phyloP scores from a whole-genome alignment of 805 yeast species.

The Nakazawaea ernobii region DNA sequence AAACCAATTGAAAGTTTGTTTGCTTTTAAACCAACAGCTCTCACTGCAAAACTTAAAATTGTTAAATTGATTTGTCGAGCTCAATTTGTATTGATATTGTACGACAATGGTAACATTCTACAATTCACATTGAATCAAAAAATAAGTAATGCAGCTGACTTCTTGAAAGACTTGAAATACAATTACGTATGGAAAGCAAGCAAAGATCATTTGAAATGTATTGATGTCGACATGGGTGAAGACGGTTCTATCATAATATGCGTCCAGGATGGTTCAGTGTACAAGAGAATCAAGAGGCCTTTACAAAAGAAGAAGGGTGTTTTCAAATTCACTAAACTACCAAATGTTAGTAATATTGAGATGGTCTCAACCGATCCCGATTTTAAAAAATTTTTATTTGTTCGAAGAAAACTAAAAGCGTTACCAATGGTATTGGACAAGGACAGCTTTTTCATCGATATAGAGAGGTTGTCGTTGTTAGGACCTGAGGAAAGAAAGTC shows the following conservation, averaged over 20 bases:
- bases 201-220: conserved; percentile 47
- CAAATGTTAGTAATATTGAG: conserved; percentile 49
- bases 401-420: conserved; percentile 57
- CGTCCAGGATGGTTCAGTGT: conserved; percentile 66
- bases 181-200: conserved; percentile 57
- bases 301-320: conserved; percentile 21
- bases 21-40: conserved; percentile 44
- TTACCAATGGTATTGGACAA: conserved; percentile 48
- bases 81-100: conserved; percentile 41
- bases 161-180: conserved; percentile 40
- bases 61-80: conserved; percentile 27
- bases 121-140: conserved; percentile 23
- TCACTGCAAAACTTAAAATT: conserved; percentile 34
- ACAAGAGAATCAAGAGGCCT: conserved; percentile 32
- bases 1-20: conserved; percentile 37
- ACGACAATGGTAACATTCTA: conserved; percentile 56
- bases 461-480: conserved; percentile 18
- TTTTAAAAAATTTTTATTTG: conserved; percentile 61
- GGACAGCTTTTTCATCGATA: conserved; percentile 44
- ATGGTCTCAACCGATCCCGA: conserved; percentile 60
- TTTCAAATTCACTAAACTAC: conserved; percentile 50
- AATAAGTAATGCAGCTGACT: conserved; percentile 25
- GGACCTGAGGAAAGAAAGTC: neutral
- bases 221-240: conserved; percentile 60
- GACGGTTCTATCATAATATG: conserved; percentile 69